Evolutionary conservation across 225 moss, liverwort and hornwort genomes (phyloP), one percentile per base, ranked within the genome.

Genomic region (Lunularia cruciata): DNA sequence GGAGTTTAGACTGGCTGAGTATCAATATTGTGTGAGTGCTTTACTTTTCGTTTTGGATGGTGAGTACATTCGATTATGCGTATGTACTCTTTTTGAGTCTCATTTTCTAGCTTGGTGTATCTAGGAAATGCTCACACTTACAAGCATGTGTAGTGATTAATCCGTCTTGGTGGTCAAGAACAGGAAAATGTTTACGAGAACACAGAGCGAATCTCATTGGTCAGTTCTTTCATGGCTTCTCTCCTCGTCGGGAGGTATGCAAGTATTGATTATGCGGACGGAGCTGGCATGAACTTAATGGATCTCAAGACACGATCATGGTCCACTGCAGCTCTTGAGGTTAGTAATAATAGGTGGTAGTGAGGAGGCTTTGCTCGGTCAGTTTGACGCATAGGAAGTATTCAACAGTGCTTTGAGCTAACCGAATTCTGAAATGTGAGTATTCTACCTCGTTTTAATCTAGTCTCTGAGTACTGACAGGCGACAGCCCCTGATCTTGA

Each of bases 251-350:
- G 93, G 71, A 79, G 81, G n/a, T 98, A 98, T 60, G 88, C 81
- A 1, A 85, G 86, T 51, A 93, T 98, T 35, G 98, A 98, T 63
- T 80, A 98, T 52, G 84, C 93, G n/a, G 98, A 98, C 59, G 98
- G 86, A 65, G 98, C 93, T 42, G 93, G 93, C 38, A 93, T 93
- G 93, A 93, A 88, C 75, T 82, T 98, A 16, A 98, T 98, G 93
- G 91, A 89, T 72, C 77, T 98, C 43, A 84, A 79, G 73, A 70
- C 65, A 25, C 83, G 88, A 26, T 83, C 67, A 31, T 98, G 98
- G 98, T 91, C 86, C 11, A 80, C 72, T 18, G 85, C 80, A 47
- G 89, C 87, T 47, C 80, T 98, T 70, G 28, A 90, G n/a, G 95
- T 90, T 25, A 67, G 48, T 60, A 49, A 63, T 19, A 62, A 46